phyloP scores from a whole-genome alignment of 1,284 basidiomycete genomes.

The Ceratobasidium sp. region DNA sequence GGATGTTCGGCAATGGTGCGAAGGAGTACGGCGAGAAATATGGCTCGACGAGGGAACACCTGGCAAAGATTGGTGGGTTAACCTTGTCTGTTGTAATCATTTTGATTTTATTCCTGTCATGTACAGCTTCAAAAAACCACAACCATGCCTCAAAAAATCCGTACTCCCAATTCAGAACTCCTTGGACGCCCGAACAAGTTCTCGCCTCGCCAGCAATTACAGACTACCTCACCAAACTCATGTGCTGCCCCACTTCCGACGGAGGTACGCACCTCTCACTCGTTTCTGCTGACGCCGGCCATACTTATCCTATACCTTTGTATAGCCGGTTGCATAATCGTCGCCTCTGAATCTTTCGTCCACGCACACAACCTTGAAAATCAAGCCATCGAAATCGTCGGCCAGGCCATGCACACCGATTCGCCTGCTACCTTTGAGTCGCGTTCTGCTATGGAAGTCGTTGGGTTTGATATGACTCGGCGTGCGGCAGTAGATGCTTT shows the following conservation, averaged over 20 bases:
- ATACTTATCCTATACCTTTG: neutral
- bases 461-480: conserved; percentile 81
- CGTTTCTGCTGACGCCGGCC: neutral
- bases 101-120: neutral
- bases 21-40: conserved; percentile 83
- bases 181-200: conserved; percentile 78
- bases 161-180: conserved; percentile 86
- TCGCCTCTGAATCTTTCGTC: conserved; percentile 87
- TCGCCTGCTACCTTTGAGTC: conserved; percentile 72
- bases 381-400: conserved; percentile 85
- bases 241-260: conserved; percentile 84
- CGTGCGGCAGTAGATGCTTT: conserved; percentile 79
- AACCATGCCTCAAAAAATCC: conserved; percentile 85
- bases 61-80: conserved; percentile 79
- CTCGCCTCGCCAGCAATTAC: conserved; percentile 75
- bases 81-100: neutral
- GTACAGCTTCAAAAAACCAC: conserved; percentile 83
- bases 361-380: conserved; percentile 81
- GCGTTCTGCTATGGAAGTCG: conserved; percentile 77
- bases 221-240: conserved; percentile 82
- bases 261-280: conserved; percentile 52
- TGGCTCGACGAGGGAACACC: conserved; percentile 75
- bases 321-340: conserved; percentile 75
- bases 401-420: conserved; percentile 75
- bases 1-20: conserved; percentile 83